Base-by-base conservation (phyloP, 2,329 filamentous ascomycete species). In the Cylindrodendrum hubeiense region DNA sequence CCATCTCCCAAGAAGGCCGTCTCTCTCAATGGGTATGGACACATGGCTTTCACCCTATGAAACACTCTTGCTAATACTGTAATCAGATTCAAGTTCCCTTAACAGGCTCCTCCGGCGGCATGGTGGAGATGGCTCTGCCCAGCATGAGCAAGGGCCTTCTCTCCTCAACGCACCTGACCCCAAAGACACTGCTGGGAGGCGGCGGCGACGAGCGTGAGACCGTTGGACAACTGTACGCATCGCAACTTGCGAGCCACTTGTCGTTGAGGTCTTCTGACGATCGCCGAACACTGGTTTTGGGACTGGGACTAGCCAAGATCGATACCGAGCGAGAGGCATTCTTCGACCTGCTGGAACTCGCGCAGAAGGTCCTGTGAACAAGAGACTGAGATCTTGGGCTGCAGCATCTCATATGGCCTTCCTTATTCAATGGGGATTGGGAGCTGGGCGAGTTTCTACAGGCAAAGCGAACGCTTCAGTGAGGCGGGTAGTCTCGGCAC, bases 171-270 rank as follows among this genome's bases (percentile, higher is more conserved):
- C 91, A 96, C 72, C 85, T 98, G 44, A 97, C 93, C 0, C 93
- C 96, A 1, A 95, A 90, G 39, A 97, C 94, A 0, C 83, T 99
- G 3, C 85, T 99, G 0, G 96, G 96, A 3, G 94, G 92, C 10
- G 94, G 95, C 49, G 90, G 91, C 33, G 86, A 91, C 56, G 90
- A 93, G 50, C 87, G 94, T 46, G 94, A 98, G 75, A 93, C 92
- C 0, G 79, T 97, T 5, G 95, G 94, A 1, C 95, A 98, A 78
- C 88, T 98, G 2, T 91, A 97, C 75, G 95, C 95, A 3, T 93
- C 93, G 46, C 95, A 98, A 75, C 91, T 98, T 70, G 96, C 92
- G 5, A 97, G 91, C 74, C 88, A 91, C 41, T 87, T 99, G 64
- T 86, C 90, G 19, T 88, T 91, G 65, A 90, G 90, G 67, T 86